A percentile compares a stretch with the other conserved stretches of the same genome.
These are phyloP conservation scores for Strobilomyces dryophilus DNA, from an alignment of 768 basidiomycete species.

Conservation along the genomic window DNA sequence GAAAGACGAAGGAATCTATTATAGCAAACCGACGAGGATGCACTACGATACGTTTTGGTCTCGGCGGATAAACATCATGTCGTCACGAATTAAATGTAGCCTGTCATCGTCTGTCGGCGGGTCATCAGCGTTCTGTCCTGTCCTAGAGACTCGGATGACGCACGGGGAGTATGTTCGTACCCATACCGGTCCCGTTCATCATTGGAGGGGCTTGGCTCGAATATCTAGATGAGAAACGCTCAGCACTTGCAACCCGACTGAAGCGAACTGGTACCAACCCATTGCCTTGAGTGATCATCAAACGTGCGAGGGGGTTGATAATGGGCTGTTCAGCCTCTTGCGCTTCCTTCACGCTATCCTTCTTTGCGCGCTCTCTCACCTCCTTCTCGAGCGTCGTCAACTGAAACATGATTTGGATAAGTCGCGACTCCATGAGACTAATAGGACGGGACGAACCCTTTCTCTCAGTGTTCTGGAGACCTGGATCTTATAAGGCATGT, in stretches of 20 bases:
- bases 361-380: conserved; percentile 81
- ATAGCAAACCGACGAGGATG: conserved; percentile 20
- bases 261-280: conserved; percentile 33
- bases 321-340: conserved; percentile 83
- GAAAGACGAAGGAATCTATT: conserved; percentile 20
- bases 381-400: conserved; percentile 81
- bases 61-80: conserved; percentile 1
- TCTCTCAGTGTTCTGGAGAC: conserved; percentile 74
- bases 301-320: conserved; percentile 69
- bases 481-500: conserved; percentile 95
- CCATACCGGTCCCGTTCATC: conserved; percentile 50
- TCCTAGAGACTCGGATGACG: conserved; percentile 23
- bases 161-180: conserved; percentile 55
- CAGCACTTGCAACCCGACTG: not conserved
- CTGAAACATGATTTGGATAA: conserved; percentile 33
- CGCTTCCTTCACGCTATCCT: conserved; percentile 85
- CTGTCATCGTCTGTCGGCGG: conserved; percentile 53
- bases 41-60: conserved; percentile 25
- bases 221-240: conserved; percentile 39
- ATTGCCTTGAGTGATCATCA: conserved; percentile 74
- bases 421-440: conserved; percentile 8
- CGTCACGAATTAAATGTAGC: conserved; percentile 39
- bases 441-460: conserved; percentile 43
- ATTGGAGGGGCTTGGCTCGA: conserved; percentile 59
- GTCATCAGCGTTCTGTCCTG: conserved; percentile 5